These are phyloP conservation scores for Punctularia strigosozonata DNA, from an alignment of 768 basidiomycete genomes.

Conservation along the genomic window DNA sequence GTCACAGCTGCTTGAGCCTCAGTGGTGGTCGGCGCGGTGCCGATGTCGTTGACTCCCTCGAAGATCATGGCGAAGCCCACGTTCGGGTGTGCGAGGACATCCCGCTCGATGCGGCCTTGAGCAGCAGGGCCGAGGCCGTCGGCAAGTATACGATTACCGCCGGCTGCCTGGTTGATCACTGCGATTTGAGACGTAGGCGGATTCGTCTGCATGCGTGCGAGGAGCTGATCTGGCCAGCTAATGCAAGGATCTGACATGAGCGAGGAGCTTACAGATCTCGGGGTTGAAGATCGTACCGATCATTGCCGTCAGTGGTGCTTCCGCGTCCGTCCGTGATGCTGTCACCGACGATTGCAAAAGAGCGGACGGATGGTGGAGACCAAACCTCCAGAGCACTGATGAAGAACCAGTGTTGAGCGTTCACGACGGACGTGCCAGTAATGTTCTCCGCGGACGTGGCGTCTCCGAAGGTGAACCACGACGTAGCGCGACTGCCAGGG, in stretches of 20 bases:
- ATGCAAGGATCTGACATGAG: neutral
- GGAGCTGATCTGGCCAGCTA: slow-evolving; percentile 38
- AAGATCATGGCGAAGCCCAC: slow-evolving; percentile 37
- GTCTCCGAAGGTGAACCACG: slow-evolving; percentile 27
- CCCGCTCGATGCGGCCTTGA: slow-evolving; percentile 36
- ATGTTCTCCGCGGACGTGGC: slow-evolving; percentile 22
- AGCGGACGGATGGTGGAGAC: slow-evolving; percentile 16
- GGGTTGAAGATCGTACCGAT: slow-evolving; percentile 20
- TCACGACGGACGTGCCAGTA: slow-evolving; percentile 19
- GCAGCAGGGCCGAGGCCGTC: slow-evolving; percentile 38
- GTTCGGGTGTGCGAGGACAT: slow-evolving; percentile 35
- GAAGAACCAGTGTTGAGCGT: slow-evolving; percentile 31
- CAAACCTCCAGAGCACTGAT: slow-evolving; percentile 31
- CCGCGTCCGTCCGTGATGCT: slow-evolving; percentile 42
- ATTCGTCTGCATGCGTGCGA: slow-evolving; percentile 27
- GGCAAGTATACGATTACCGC: slow-evolving; percentile 38
- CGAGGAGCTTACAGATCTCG: neutral
- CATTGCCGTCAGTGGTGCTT: slow-evolving; percentile 30
- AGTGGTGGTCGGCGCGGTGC: slow-evolving; percentile 22
- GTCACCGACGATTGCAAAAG: slow-evolving; percentile 36
- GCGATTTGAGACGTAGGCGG: slow-evolving; percentile 23
- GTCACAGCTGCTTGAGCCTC: slow-evolving; percentile 25
- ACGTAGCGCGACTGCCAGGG: slow-evolving; percentile 37
- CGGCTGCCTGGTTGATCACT: slow-evolving; percentile 38
- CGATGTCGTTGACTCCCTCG: slow-evolving; percentile 45